Conservation (phyloP, 2,329 filamentous ascomycete genomes). For the Trichoderma lentiforme region DNA sequence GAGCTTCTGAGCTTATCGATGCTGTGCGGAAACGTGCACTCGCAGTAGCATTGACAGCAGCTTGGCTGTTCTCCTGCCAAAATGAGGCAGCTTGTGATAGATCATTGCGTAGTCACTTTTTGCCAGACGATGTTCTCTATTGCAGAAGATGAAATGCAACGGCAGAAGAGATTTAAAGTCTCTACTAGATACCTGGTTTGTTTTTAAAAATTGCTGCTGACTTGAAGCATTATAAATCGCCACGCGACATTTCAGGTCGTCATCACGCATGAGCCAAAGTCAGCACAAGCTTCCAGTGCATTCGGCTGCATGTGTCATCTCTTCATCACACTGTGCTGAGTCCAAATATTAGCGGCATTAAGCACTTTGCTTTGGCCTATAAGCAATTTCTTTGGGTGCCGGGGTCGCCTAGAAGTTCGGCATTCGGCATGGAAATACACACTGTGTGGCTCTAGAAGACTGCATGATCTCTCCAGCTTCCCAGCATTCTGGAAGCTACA, state of each 20-base stretch:
- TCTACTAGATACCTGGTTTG: not conserved
- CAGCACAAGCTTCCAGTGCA: not conserved
- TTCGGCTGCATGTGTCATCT: not conserved
- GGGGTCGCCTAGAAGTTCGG: not conserved
- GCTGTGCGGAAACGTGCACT: not conserved
- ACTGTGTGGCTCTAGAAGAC: not conserved
- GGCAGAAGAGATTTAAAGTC: not conserved
- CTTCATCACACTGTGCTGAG: not conserved
- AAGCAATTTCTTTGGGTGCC: not conserved
- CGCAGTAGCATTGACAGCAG: not conserved
- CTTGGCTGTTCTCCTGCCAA: not conserved
- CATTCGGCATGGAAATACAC: not conserved
- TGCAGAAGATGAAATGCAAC: not conserved
- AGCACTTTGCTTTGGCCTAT: not conserved
- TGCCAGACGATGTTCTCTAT: not conserved
- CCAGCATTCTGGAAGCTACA: not conserved
- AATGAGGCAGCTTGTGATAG: not conserved
- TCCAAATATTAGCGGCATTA: not conserved
- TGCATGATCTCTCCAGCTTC: not conserved
- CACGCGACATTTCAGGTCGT: not conserved
- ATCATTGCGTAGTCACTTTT: not conserved
- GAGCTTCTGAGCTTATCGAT: not conserved
- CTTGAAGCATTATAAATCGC: not conserved
- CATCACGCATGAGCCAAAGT: not conserved
- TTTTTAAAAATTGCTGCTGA: not conserved